Conservation (phyloP, 1,284 basidiomycete species). For the Leccinum pachyderme region DNA sequence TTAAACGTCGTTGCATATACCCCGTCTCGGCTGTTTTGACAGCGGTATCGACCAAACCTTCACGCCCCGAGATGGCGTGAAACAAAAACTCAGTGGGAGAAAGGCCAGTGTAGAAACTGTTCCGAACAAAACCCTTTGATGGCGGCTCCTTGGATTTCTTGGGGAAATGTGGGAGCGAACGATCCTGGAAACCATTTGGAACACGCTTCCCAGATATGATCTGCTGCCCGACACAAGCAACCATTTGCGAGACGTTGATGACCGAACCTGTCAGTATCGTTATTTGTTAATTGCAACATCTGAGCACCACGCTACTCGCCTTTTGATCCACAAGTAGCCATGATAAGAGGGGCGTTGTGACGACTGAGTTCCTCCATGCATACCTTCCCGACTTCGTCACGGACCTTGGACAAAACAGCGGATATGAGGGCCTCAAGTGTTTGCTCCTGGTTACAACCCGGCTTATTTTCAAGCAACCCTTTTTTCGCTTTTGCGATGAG, state of each 20-base stretch:
- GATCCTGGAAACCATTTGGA: constrained; percentile 98
- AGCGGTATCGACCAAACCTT: constrained; percentile 98
- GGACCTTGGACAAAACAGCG: constrained; percentile 89
- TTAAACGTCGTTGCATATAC: constrained; percentile 98
- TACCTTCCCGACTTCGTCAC: constrained; percentile 94
- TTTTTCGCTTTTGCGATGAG: constrained; percentile 89
- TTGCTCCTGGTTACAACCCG: constrained; percentile 96
- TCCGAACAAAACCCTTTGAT: constrained; percentile 97
- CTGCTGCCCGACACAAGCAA: constrained; percentile 99
- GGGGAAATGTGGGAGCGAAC: constrained; percentile 96
- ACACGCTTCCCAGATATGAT: constrained; percentile 99
- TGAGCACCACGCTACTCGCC: constrained; percentile 44
- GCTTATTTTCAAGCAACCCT: constrained; percentile 92
- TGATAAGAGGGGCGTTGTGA: constrained; percentile 96
- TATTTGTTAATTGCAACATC: neutral
- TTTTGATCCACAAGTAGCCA: constrained; percentile 99
- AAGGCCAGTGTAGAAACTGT: constrained; percentile 96
- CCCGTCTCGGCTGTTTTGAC: constrained; percentile 99
- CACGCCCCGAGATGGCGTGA: constrained; percentile 98
- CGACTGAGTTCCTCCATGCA: constrained; percentile 97
- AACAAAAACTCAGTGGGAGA: constrained; percentile 96
- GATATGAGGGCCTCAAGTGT: constrained; percentile 97
- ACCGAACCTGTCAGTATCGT: constrained; percentile 71
- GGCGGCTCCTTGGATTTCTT: constrained; percentile 98
- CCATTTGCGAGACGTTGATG: constrained; percentile 99